Percentiles rank a stretch among this genome's conserved stretches.
Evolutionary conservation across 805 yeast genomes (phyloP).

Genomic region (Saccharomycopsis schoenii): DNA sequence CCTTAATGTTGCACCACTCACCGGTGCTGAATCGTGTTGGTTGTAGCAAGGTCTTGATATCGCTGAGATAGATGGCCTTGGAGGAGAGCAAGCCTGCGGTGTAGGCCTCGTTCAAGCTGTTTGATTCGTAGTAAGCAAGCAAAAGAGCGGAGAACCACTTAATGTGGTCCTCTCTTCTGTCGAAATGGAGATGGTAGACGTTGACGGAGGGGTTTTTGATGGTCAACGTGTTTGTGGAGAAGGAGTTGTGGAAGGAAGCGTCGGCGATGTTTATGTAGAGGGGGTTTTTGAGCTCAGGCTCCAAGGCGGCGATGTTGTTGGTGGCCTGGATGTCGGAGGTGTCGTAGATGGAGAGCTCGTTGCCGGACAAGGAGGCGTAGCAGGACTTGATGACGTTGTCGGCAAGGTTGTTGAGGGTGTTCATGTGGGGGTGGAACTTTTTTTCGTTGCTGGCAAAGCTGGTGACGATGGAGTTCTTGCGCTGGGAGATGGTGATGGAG

Average conservation of each 20-base stretch:
- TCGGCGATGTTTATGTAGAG: slow-evolving; percentile 45
- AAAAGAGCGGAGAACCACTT: slow-evolving; percentile 40
- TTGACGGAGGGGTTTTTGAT: slow-evolving; percentile 17
- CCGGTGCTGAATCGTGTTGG: slow-evolving; percentile 36
- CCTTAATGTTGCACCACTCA: slow-evolving; percentile 56
- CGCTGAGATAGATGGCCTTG: slow-evolving; percentile 47
- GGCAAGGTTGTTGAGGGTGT: slow-evolving; percentile 9
- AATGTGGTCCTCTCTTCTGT: slow-evolving; percentile 12
- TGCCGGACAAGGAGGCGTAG: slow-evolving; percentile 34
- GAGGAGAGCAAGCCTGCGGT: slow-evolving; percentile 55
- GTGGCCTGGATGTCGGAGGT: slow-evolving; percentile 23
- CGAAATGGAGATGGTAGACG: slow-evolving; percentile 21
- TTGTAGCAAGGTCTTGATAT: slow-evolving; percentile 47
- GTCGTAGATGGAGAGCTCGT: slow-evolving; percentile 41
- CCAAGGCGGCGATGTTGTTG: not conserved
- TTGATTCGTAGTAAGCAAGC: slow-evolving; percentile 47
- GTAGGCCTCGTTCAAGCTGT: slow-evolving; percentile 48
- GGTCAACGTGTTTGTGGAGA: slow-evolving; percentile 7
- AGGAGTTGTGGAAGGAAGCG: slow-evolving; percentile 21
- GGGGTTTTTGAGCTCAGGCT: slow-evolving; percentile 30
- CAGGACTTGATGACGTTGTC: slow-evolving; percentile 5
- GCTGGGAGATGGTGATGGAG: not conserved
- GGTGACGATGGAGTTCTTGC: not conserved
- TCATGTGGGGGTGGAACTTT: not conserved
- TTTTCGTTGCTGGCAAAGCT: not conserved